Percentiles rank a stretch among this genome's conserved stretches.
Conservation (phyloP, 2,329 filamentous ascomycete species). For the Aspergillus sclerotialis region DNA sequence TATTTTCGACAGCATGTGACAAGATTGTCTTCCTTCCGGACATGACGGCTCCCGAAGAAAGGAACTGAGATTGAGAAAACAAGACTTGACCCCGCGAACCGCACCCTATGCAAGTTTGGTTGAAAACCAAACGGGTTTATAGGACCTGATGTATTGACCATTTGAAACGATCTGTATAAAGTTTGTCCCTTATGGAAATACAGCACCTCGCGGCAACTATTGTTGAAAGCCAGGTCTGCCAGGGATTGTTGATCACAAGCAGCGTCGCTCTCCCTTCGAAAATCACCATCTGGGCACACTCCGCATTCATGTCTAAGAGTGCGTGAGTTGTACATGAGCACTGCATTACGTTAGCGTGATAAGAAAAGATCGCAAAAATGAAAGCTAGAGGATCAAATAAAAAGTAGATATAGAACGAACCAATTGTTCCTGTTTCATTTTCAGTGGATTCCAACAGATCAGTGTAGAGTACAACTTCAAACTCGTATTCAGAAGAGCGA, state of each 20-base stretch:
- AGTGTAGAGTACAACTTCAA: slow-evolving; percentile 26
- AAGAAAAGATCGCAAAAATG: too few species aligned
- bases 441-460: slow-evolving; percentile 4
- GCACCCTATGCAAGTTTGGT: slow-evolving; percentile 17
- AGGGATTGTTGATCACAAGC: slow-evolving; percentile 16
- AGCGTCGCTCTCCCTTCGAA: slow-evolving; percentile 6
- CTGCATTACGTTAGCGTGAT: background rate
- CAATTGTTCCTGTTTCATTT: slow-evolving; percentile 1
- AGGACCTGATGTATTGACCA: slow-evolving; percentile 10
- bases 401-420: background rate
- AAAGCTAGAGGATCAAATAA: too few species aligned
- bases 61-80: slow-evolving; percentile 33
- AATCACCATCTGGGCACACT: slow-evolving; percentile 13
- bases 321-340: background rate
- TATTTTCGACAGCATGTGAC: too few species aligned
- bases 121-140: slow-evolving; percentile 11
- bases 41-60: slow-evolving; percentile 31
- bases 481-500: slow-evolving; percentile 13
- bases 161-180: slow-evolving; percentile 30
- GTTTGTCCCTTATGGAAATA: slow-evolving; percentile 26
- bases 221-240: slow-evolving; percentile 28
- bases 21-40: too few species aligned
- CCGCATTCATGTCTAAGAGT: too few species aligned
- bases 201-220: slow-evolving; percentile 28
- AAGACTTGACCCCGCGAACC: slow-evolving; percentile 18